phyloP scores from a whole-genome alignment of 2,329 filamentous ascomycete genomes.

The Parascedosporium putredinis region DNA sequence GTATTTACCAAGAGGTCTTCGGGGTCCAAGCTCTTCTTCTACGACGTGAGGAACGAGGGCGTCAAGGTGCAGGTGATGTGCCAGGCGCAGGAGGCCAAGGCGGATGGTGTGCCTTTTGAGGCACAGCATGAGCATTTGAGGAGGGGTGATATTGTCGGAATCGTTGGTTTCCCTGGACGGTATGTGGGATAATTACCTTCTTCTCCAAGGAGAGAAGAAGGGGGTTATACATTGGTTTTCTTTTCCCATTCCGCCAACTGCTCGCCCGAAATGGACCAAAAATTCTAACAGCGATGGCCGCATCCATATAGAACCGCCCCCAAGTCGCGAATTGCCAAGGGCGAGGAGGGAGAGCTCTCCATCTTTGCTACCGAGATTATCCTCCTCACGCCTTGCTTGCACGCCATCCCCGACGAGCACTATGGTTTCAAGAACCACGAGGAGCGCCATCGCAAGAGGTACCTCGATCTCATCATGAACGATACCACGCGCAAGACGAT shows the following conservation, averaged over 20 bases:
- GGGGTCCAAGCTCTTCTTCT: conserved; percentile 82
- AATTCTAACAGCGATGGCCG: too few relatives aligned
- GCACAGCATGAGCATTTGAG: conserved; percentile 83
- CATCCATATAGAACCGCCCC: conserved; percentile 64
- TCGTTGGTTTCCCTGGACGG: conserved; percentile 66
- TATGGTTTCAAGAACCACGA: conserved; percentile 95
- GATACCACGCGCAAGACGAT: conserved; percentile 75
- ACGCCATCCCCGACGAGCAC: conserved; percentile 80
- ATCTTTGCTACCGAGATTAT: conserved; percentile 83
- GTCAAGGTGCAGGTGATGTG: conserved; percentile 83
- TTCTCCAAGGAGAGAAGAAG: too few relatives aligned
- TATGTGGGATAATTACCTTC: conserved; percentile 4
- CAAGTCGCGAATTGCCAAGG: conserved; percentile 70
- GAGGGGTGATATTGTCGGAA: conserved; percentile 75
- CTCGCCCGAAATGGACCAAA: too few relatives aligned
- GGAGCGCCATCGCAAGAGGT: conserved; percentile 83
- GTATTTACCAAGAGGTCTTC: conserved; percentile 81
- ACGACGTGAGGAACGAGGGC: conserved; percentile 61
- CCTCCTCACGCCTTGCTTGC: conserved; percentile 82
- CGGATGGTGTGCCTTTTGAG: conserved; percentile 59
- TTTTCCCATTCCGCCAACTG: too few relatives aligned
- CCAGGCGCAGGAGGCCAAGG: conserved; percentile 67
- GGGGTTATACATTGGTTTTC: too few relatives aligned
- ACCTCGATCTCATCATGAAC: conserved; percentile 96
- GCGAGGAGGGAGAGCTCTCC: conserved; percentile 81